Evolutionary conservation across 2,329 filamentous ascomycete species (phyloP).

Genomic region (Paracoccidioides brasiliensis): DNA sequence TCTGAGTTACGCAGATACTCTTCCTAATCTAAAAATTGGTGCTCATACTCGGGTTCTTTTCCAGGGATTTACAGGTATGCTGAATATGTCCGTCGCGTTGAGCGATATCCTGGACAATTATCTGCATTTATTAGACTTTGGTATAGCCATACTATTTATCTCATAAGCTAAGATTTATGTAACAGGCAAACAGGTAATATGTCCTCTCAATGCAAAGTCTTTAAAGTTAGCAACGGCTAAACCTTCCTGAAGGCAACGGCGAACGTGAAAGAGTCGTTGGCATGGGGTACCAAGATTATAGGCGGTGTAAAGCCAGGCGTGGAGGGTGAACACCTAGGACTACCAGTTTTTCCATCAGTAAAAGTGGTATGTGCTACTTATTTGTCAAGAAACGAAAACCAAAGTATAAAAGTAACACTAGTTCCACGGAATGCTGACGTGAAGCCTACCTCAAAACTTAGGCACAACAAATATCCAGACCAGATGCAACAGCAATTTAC

Average conservation of each 20-base stretch:
- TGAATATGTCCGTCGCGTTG: background rate
- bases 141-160: background rate
- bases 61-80: slow-evolving; percentile 53
- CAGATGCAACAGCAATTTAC: slow-evolving; percentile 67
- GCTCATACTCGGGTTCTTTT: slow-evolving; percentile 55
- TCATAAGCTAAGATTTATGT: background rate
- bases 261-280: slow-evolving; percentile 63
- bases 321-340: slow-evolving; percentile 56
- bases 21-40: slow-evolving; percentile 54
- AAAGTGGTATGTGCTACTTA: slow-evolving; percentile 33
- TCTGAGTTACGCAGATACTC: slow-evolving; percentile 44
- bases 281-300: slow-evolving; percentile 68
- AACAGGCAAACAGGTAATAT: slow-evolving; percentile 25
- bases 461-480: slow-evolving; percentile 57
- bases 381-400: no score
- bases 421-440: background rate
- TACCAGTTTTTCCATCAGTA: slow-evolving; percentile 59
- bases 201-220: slow-evolving; percentile 6
- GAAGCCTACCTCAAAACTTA: slow-evolving; percentile 15
- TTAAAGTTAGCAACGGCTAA: background rate
- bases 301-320: slow-evolving; percentile 63
- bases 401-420: no score
- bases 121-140: background rate
- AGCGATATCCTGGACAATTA: background rate
- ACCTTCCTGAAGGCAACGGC: slow-evolving; percentile 45